Evolutionary conservation across 163 green algal genomes (phyloP), one percentile per base, ranked within the genome.

Genomic region (Chlamydomonas reinhardtii): DNA sequence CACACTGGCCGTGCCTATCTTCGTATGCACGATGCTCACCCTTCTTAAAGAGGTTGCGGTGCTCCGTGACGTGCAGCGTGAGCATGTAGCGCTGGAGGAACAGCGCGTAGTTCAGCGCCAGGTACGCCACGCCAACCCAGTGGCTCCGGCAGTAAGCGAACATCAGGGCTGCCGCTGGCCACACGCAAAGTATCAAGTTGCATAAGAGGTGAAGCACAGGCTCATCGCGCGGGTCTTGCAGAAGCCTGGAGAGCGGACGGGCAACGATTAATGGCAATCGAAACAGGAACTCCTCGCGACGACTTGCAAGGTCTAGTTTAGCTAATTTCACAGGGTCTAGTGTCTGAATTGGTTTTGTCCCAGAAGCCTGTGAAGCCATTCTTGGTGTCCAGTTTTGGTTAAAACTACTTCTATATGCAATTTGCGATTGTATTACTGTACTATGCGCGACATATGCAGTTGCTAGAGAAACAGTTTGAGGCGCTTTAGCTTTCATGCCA

Each of bases 51-150:
- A 97, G 90, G 12, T 43, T 61, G 6, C 94, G 81, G 89, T 98
- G 96, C 90, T 98, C 89, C 12, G 91, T 94, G 72, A 93, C 94
- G 82, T 98, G 96, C 34, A 99, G 91, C 0, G 91, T 94, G 15
- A 98, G 90, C 90, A 98, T 91, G 87, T 95, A 98, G 19, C 96
- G 92, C 68, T 97, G 92, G 29, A 98, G 83, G 89, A 95, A 99
- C 0, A 97, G 66, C 0, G 74, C 92, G 71, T 95, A 97, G 73
- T 94, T 95, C 22, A 66, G 25, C 0, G 88, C 61, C 8, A 98
- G 48, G 83, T 98, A 98, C 4, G 74, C 34, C 4, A 88, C 74
- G 2, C 94, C 95, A 19, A 96, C 34, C 43, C 82, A 68, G 66
- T 98, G 93, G 34, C 90, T 91, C 71, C 70, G 84, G 22, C 81